A percentile compares a stretch with the other conserved stretches of the same genome.
Conservation (phyloP, 2,329 filamentous ascomycete species). For the Nemania serpens region DNA sequence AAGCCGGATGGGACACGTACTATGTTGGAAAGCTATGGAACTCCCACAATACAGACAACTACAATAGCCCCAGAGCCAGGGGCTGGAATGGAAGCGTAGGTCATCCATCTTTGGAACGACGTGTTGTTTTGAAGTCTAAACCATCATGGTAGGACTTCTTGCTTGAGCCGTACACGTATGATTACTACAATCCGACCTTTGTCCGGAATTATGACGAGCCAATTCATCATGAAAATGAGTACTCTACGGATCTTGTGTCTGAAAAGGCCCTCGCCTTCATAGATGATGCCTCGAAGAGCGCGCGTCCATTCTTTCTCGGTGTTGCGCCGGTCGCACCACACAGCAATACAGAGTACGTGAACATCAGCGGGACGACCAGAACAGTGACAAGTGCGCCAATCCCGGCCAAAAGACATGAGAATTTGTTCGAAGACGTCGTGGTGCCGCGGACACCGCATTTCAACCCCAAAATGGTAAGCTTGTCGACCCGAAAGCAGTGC, state of each 20-base stretch:
- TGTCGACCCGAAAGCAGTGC: conserved; percentile 26
- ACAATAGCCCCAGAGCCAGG: conserved; percentile 58
- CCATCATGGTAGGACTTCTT: conserved; percentile 47
- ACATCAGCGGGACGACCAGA: conserved; percentile 44
- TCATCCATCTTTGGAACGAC: not conserved
- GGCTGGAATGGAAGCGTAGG: conserved; percentile 52
- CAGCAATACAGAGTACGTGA: conserved; percentile 29
- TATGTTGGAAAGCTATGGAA: conserved; percentile 78
- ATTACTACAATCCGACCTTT: conserved; percentile 65
- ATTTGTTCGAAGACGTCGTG: conserved; percentile 62
- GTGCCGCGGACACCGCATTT: conserved; percentile 68
- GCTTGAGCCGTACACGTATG: conserved; percentile 65
- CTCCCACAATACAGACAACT: conserved; percentile 63
- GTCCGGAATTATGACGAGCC: conserved; percentile 60
- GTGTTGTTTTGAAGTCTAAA: not conserved
- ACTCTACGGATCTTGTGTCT: conserved; percentile 59
- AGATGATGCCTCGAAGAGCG: conserved; percentile 53
- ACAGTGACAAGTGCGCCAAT: conserved; percentile 49
- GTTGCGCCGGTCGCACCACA: conserved; percentile 63
- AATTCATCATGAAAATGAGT: conserved; percentile 57
- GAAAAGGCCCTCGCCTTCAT: conserved; percentile 58
- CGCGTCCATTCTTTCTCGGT: conserved; percentile 62
- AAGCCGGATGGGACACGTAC: conserved; percentile 71
- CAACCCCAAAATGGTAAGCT: conserved; percentile 58
- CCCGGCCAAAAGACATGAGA: conserved; percentile 60